These are phyloP conservation scores for Schwanniomyces sp. DNA, from an alignment of 805 yeast genomes.

Conservation along the genomic window DNA sequence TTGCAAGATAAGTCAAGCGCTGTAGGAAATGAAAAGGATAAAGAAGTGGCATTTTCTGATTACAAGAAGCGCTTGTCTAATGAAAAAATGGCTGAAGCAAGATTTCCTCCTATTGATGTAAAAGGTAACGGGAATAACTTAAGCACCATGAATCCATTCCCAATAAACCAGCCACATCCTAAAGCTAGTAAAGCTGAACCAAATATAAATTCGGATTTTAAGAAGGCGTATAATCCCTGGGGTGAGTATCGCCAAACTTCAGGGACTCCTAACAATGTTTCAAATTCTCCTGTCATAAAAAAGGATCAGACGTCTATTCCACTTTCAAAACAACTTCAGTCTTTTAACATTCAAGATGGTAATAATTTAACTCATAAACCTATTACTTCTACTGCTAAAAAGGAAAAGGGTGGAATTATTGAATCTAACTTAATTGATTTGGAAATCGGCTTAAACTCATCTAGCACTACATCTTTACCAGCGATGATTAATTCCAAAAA, in stretches of 20 bases:
- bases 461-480: constrained; percentile 17
- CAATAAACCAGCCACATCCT: not conserved
- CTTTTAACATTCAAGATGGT: not conserved
- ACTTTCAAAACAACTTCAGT: not conserved
- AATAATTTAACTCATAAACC: not conserved
- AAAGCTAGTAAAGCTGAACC: constrained; percentile 1
- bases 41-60: not conserved
- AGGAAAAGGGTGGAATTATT: not conserved
- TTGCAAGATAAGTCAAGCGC: not conserved
- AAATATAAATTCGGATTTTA: not conserved
- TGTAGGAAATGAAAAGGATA: not conserved
- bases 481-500: constrained; percentile 14
- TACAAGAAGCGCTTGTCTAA: not conserved
- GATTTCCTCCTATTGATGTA: not conserved
- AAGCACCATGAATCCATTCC: not conserved
- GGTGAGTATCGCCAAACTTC: constrained; percentile 19
- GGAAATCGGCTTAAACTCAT: constrained; percentile 32
- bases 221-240: constrained; percentile 33
- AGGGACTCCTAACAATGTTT: not conserved
- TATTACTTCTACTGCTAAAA: not conserved
- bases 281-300: not conserved
- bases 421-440: constrained; percentile 35
- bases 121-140: not conserved
- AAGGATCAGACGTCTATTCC: not conserved
- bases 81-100: not conserved